Conservation (phyloP, 1,284 basidiomycete species). For the Retiboletus fuscus region DNA sequence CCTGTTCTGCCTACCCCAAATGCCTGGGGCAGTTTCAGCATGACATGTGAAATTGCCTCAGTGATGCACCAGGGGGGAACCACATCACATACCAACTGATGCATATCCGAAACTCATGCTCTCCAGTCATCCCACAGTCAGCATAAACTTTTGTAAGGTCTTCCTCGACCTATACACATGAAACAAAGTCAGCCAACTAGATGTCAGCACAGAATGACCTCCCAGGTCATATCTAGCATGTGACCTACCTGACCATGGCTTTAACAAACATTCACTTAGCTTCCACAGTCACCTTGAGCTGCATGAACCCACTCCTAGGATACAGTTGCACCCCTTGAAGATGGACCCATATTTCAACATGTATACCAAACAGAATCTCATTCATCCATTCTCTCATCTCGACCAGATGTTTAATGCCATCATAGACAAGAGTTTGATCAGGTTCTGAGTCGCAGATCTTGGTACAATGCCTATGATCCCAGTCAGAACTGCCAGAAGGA, state of each 20-base stretch:
- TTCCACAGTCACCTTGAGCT: slow-evolving; percentile 72
- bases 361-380: slow-evolving; percentile 62
- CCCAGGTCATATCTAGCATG: not conserved
- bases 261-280: slow-evolving; percentile 85
- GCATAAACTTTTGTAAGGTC: slow-evolving; percentile 80
- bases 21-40: too few species aligned
- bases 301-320: slow-evolving; percentile 56
- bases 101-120: slow-evolving; percentile 51
- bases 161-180: slow-evolving; percentile 65
- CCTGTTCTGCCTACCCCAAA: too few species aligned
- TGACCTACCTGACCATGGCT: slow-evolving; percentile 70
- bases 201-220: slow-evolving; percentile 4
- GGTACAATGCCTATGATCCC: slow-evolving; percentile 87
- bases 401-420: slow-evolving; percentile 67
- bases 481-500: slow-evolving; percentile 77
- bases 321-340: too few species aligned
- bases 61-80: too few species aligned
- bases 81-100: too few species aligned
- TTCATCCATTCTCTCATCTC: slow-evolving; percentile 77
- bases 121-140: slow-evolving; percentile 70
- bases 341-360: not conserved
- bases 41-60: too few species aligned
- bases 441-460: slow-evolving; percentile 81
- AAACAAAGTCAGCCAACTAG: too few species aligned
- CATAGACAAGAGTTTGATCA: slow-evolving; percentile 82